A percentile compares a stretch with the other conserved stretches of the same genome.
Conservation (phyloP, 345 rosid genomes). For the Pistacia atlantica region DNA sequence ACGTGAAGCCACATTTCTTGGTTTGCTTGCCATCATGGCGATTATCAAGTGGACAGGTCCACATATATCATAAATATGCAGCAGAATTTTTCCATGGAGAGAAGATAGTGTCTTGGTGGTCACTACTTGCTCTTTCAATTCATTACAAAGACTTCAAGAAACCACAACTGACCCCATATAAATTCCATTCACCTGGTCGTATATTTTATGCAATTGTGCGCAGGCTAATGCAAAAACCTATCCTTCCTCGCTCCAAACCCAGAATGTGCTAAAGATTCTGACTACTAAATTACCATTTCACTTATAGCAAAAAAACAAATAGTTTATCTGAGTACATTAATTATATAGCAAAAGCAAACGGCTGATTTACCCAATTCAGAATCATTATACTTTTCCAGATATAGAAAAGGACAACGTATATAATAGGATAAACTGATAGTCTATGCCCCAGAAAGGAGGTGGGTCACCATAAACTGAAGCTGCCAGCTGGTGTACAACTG, state of each 20-base stretch:
- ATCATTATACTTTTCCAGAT: not conserved
- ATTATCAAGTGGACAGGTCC: slow-evolving; percentile 12
- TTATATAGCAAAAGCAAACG: no score
- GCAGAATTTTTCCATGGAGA: not conserved
- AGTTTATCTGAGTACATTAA: not conserved
- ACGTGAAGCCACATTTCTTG: slow-evolving; percentile 15
- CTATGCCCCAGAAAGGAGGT: not conserved
- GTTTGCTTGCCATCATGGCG: slow-evolving; percentile 20
- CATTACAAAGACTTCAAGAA: not conserved
- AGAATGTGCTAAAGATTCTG: not conserved
- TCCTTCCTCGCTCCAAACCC: not conserved
- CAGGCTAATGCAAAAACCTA: not conserved
- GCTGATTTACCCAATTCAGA: not conserved
- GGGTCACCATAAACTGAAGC: not conserved
- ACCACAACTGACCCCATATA: not conserved
- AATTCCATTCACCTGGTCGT: not conserved
- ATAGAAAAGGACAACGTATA: not conserved
- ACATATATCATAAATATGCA: no score
- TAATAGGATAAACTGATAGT: not conserved
- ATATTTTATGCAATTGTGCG: not conserved
- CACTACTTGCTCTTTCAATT: not conserved
- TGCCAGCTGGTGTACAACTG: slow-evolving; percentile 10
- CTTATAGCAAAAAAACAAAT: no score
- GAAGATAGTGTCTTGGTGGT: not conserved
- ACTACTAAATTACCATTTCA: no score